phyloP scores from a whole-genome alignment of 352 stramenopile species.

The Globisporangium spinosum region DNA sequence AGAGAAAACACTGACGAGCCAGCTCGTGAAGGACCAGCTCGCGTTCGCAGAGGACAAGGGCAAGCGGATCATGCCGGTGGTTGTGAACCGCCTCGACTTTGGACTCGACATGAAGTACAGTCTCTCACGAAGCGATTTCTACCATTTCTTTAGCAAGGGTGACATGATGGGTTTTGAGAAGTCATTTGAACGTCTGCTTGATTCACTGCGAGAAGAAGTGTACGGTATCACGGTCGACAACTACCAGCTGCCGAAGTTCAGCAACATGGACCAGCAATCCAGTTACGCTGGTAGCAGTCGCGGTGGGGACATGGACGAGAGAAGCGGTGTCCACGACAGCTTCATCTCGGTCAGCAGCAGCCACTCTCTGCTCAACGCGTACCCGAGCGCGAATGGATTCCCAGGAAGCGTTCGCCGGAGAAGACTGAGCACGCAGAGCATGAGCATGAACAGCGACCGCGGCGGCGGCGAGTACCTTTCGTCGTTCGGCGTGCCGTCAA shows the following conservation, averaged over 20 bases:
- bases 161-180: constrained; percentile 77
- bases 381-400: constrained; percentile 2
- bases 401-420: constrained; percentile 22
- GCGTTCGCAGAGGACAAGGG: constrained; percentile 84
- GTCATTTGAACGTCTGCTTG: constrained; percentile 50
- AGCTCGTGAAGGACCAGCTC: constrained; percentile 75
- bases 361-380: constrained; percentile 1
- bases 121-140: constrained; percentile 74
- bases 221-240: constrained; percentile 55
- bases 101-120: constrained; percentile 76
- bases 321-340: constrained; percentile 36
- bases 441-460: constrained; percentile 27
- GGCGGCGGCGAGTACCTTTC: constrained; percentile 20
- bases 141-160: constrained; percentile 75
- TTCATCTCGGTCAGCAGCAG: constrained; percentile 28
- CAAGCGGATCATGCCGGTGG: constrained; percentile 74
- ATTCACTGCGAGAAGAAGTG: constrained; percentile 60
- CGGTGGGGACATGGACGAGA: constrained; percentile 21
- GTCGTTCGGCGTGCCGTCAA: constrained; percentile 34
- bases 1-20: constrained; percentile 64
- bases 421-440: constrained; percentile 23
- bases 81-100: constrained; percentile 64
- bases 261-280: constrained; percentile 25
- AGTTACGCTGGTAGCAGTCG: constrained; percentile 20
- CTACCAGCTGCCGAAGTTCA: constrained; percentile 16